phyloP scores from a whole-genome alignment of 371 early-diverging fungal species.

The Umbelopsis sp. region DNA sequence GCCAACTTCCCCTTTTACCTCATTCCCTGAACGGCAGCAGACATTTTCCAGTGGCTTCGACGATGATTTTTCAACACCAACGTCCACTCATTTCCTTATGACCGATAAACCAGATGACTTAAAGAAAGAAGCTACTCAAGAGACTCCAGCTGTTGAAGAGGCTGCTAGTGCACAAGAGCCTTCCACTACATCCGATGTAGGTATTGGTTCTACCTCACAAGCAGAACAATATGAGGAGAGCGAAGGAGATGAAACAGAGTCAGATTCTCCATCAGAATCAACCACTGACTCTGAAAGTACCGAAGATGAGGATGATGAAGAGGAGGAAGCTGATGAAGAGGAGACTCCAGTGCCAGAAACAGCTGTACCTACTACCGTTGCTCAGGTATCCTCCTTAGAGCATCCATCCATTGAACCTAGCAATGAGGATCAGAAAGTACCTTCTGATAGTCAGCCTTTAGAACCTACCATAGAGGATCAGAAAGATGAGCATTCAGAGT shows the following conservation, averaged over 20 bases:
- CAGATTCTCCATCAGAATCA: slow-evolving; percentile 9
- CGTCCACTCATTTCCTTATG: slow-evolving; percentile 30
- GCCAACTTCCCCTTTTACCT: not conserved
- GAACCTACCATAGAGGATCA: not conserved
- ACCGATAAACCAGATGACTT: slow-evolving; percentile 2
- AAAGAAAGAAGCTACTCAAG: slow-evolving; percentile 15
- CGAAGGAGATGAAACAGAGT: slow-evolving; percentile 13
- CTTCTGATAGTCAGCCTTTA: not conserved
- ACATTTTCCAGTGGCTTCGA: not conserved
- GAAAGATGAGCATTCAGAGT: not conserved
- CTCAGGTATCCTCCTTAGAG: not conserved
- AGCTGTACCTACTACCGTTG: not conserved
- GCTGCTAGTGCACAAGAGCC: too few species aligned
- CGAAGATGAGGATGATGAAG: slow-evolving; percentile 24
- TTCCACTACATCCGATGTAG: not conserved
- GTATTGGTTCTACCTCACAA: not conserved
- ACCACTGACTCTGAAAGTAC: slow-evolving; percentile 8
- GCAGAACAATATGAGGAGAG: not conserved
- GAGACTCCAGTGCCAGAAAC: not conserved
- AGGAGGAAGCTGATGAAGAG: not conserved
- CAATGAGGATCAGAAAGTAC: not conserved
- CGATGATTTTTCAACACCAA: slow-evolving; percentile 24
- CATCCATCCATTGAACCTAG: not conserved
- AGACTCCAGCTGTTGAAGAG: not conserved
- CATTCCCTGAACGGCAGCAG: slow-evolving; percentile 5